These are phyloP conservation scores for Leptosphaerulina australis DNA, from an alignment of 2,329 filamentous ascomycete genomes.

Conservation along the genomic window DNA sequence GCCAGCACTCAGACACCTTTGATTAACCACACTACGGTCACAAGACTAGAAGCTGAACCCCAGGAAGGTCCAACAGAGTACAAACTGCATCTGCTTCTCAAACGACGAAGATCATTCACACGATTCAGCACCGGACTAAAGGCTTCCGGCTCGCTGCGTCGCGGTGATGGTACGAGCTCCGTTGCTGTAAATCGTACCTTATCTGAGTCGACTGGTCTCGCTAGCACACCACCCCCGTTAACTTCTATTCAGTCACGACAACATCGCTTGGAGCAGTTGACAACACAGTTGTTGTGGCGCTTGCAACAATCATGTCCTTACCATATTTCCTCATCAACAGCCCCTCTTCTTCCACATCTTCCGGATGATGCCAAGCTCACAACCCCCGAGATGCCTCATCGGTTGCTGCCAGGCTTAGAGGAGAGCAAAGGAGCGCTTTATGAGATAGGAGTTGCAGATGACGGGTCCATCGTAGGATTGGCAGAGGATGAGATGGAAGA, in stretches of 20 bases:
- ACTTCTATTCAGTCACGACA: conserved; percentile 74
- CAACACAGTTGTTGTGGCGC: conserved; percentile 92
- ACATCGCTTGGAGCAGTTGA: conserved; percentile 85
- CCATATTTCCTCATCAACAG: conserved; percentile 78
- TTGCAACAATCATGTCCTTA: conserved; percentile 93
- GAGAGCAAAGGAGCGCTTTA: conserved; percentile 93
- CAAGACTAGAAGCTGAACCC: conserved; percentile 84
- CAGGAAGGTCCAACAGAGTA: conserved; percentile 96
- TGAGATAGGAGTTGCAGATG: conserved; percentile 94
- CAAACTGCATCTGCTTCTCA: conserved; percentile 87
- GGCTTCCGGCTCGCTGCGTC: conserved; percentile 60
- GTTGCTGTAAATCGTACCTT: conserved; percentile 34
- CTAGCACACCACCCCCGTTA: conserved; percentile 48
- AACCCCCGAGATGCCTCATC: conserved; percentile 58
- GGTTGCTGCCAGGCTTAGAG: conserved; percentile 75
- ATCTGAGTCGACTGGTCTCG: conserved; percentile 37
- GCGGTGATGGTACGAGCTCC: conserved; percentile 40
- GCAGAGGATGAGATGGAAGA: conserved; percentile 91
- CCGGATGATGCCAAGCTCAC: conserved; percentile 71
- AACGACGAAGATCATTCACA: conserved; percentile 75
- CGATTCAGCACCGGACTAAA: conserved; percentile 69
- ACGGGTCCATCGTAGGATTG: conserved; percentile 87
- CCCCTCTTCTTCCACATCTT: conserved; percentile 75
- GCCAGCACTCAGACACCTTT: conserved; percentile 8
- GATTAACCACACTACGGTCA: conserved; percentile 56